Base-by-base conservation (phyloP, 192 early-diverging fungal species). In the Coemansia sp. region DNA sequence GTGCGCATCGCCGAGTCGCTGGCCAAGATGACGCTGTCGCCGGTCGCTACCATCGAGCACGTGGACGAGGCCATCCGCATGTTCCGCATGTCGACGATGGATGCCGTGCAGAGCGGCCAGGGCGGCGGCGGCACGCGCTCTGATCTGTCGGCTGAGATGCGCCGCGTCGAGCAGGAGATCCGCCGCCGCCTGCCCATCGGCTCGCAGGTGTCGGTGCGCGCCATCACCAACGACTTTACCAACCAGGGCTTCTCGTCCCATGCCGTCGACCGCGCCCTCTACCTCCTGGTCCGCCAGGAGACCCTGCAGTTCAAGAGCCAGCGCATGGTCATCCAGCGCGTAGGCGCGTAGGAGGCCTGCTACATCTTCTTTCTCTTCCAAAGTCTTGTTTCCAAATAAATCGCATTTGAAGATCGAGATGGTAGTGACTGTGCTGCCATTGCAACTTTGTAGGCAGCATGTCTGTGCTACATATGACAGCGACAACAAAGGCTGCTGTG, bases 1-100 rank as follows among this genome's bases (percentile, higher is more conserved):
- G 89, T 99, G 64, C 96, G 98, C 70, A 94, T 99, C 43, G 91
- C 98, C 25, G 98, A 99, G 82, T 92, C 98, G 14, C 83, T 99
- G 51, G 98, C 98, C 62, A 99, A 99, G 65, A 91, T 98, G 83
- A 87, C 89, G 20, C 86, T 99, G 9, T 89, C 91, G 22, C 89
- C 94, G 8, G 84, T 89, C 1, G 96, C 94, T 17, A 90, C 85
- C n/a, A 89, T 91, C 58, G 84, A 88, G 51, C 94, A 99, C 69
- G 95, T 99, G 17, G 94, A 96, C 67, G 96, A 99, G 76, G 98
- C 98, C 11, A 94, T 99, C 42, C 92, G 96, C 24, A 77, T 99
- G 60, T 99, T 99, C 89, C 94, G 97, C 80, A 89, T 88, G 65
- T 97, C 96, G 7, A 99, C 98, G 25, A 96, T 99, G 91, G 93